Evolutionary conservation across 139 green algal genomes (phyloP).

Genomic region (Gonium pectorale): DNA sequence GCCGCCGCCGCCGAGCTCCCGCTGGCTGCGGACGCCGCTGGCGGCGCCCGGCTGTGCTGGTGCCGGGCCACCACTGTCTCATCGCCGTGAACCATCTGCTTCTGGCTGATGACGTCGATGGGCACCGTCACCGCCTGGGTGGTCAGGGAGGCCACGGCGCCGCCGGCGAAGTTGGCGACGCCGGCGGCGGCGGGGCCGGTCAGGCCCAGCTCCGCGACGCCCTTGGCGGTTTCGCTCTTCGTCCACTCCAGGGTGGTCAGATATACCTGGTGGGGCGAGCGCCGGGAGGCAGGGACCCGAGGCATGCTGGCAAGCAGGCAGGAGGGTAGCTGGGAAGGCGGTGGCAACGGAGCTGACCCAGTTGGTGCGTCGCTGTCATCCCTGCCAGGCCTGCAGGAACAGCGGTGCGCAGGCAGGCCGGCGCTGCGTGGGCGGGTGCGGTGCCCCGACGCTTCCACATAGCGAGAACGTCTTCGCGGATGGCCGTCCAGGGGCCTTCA

Average conservation of each 20-base stretch:
- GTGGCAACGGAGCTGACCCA: no score
- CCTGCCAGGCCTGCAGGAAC: no score
- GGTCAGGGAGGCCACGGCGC: slow-evolving; percentile 73
- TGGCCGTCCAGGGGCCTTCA: no score
- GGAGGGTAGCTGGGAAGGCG: no score
- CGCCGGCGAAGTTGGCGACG: slow-evolving; percentile 78
- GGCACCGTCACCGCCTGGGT: slow-evolving; percentile 91
- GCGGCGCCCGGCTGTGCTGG: not conserved
- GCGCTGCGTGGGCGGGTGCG: no score
- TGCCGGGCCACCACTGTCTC: slow-evolving; percentile 43
- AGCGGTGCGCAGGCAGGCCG: no score
- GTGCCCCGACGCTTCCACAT: no score
- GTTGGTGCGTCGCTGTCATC: no score
- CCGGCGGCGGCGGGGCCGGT: slow-evolving; percentile 39
- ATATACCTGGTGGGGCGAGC: slow-evolving; percentile 70
- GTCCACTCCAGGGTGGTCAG: slow-evolving; percentile 78
- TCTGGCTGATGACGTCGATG: slow-evolving; percentile 89
- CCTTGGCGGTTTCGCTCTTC: slow-evolving; percentile 58
- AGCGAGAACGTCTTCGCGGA: no score
- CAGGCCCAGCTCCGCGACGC: slow-evolving; percentile 55
- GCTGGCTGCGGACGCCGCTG: not conserved
- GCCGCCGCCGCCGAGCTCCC: not conserved
- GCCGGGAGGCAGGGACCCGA: not conserved
- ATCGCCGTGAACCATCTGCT: slow-evolving; percentile 77
- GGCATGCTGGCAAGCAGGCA: no score